Evolutionary conservation across 2,329 filamentous ascomycete species (phyloP).

Genomic region (Botrytis paeoniae): DNA sequence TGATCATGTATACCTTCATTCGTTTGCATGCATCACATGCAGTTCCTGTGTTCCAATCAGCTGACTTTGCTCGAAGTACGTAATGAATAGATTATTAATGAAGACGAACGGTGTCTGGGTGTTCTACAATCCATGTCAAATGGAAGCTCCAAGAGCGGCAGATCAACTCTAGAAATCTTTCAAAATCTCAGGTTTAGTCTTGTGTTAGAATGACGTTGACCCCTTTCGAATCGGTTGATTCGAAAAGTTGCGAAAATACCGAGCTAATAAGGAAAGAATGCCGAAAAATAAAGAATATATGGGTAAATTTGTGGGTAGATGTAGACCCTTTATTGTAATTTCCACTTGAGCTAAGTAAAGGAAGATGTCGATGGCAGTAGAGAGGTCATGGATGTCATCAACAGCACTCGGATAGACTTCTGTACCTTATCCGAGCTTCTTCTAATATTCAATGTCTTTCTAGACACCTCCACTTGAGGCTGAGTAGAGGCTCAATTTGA

Average conservation of each 20-base stretch:
- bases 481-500: background rate
- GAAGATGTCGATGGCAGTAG: background rate
- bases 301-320: background rate
- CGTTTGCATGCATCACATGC: conserved; percentile 32
- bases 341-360: background rate
- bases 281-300: background rate
- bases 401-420: background rate
- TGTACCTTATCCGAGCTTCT: background rate
- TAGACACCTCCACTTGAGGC: conserved; percentile 1
- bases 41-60: conserved; percentile 26
- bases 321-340: background rate
- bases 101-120: conserved; percentile 16
- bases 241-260: background rate
- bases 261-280: background rate
- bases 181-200: background rate
- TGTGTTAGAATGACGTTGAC: background rate
- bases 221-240: background rate
- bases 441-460: background rate
- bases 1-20: conserved; percentile 28
- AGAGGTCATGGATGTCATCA: background rate
- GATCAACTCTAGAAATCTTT: background rate
- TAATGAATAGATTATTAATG: background rate
- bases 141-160: background rate
- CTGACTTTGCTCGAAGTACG: background rate
- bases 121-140: conserved; percentile 1